These are phyloP conservation scores for Borovskyia barvae DNA, from an alignment of 208 protist genomes.

Conservation along the genomic window DNA sequence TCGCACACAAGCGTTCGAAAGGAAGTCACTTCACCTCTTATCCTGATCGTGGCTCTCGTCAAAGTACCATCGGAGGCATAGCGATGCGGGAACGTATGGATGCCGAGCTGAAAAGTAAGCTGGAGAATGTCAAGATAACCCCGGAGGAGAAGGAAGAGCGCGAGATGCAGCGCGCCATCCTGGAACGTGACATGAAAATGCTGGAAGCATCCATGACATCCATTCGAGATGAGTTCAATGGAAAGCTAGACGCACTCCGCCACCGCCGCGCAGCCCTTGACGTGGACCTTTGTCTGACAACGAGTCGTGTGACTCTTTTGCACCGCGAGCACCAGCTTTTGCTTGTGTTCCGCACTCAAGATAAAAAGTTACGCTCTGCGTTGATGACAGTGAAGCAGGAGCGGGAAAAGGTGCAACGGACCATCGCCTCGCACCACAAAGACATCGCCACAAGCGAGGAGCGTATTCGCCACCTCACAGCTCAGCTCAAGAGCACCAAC, in stretches of 20 bases:
- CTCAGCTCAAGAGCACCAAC: constrained; percentile 70
- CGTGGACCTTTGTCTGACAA: constrained; percentile 92
- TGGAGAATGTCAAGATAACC: constrained; percentile 79
- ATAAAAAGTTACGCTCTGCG: constrained; percentile 68
- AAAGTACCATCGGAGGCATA: constrained; percentile 42
- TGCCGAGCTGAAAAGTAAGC: constrained; percentile 70
- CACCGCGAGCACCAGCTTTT: constrained; percentile 95
- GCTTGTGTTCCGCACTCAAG: constrained; percentile 92
- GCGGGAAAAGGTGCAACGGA: constrained; percentile 57
- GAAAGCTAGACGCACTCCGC: constrained; percentile 67
- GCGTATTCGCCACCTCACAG: constrained; percentile 61
- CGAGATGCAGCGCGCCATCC: constrained; percentile 48
- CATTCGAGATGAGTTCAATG: constrained; percentile 76
- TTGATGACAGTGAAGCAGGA: constrained; percentile 51
- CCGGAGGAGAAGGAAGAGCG: constrained; percentile 85
- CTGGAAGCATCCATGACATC: constrained; percentile 43
- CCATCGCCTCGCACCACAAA: constrained; percentile 65
- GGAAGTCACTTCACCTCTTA: constrained; percentile 15
- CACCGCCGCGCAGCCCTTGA: constrained; percentile 87
- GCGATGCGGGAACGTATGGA: constrained; percentile 82
- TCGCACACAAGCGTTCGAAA: constrained; percentile 11
- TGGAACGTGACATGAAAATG: constrained; percentile 66
- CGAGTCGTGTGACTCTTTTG: constrained; percentile 90
- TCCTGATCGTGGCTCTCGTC: constrained; percentile 34
- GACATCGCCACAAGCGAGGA: constrained; percentile 38